Base-by-base conservation (phyloP, 257 asterid species). In the Cordia subcordata region DNA sequence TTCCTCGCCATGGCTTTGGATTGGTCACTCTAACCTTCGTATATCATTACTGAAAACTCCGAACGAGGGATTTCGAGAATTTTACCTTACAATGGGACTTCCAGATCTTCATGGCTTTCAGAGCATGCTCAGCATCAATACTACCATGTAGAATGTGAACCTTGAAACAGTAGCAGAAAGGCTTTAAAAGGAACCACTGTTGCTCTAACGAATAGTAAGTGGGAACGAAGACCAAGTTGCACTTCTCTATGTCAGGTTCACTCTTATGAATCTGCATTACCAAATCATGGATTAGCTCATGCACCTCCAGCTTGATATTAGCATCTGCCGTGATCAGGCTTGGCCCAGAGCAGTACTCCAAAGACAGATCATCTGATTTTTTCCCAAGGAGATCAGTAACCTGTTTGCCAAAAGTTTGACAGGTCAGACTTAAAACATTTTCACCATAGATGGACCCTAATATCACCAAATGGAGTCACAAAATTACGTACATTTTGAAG, bases 61-160 rank as follows among this genome's bases (percentile, higher is more conserved):
- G 8, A 42, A 11, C 10, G 20, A 55, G 22, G 20, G 13, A 49
- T 8, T 53, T 53, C 49, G 49, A 53, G 23, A 58, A 45, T 22
- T 38, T 57, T 75, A 92, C 99, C 95, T 88, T 92, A 14, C 97
- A 88, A 52, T 82, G 99, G 39, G 95, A 82, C 68, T 80, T 82
- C 71, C 81, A 92, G 73, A 92, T 88, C 68, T 59, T 82, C 97
- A 92, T 88, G 13, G 99, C 81, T 62, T 76, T 81, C 49, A 92
- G 87, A 12, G 99, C 99, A 69, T 83, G 96, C 59, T 80, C 87
- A 49, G 83, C 86, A 75, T 82, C 94, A 67, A 92, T 70, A 75
- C 97, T 82, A 38, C 97, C 66, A 76, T 92, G 99, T 75, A 92
- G 78, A 69, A 92, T 86, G 85, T 86, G 96, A 78, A 92, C 94